These are phyloP conservation scores for Leptomonas seymouri DNA, from an alignment of 208 protist species.

Conservation along the genomic window DNA sequence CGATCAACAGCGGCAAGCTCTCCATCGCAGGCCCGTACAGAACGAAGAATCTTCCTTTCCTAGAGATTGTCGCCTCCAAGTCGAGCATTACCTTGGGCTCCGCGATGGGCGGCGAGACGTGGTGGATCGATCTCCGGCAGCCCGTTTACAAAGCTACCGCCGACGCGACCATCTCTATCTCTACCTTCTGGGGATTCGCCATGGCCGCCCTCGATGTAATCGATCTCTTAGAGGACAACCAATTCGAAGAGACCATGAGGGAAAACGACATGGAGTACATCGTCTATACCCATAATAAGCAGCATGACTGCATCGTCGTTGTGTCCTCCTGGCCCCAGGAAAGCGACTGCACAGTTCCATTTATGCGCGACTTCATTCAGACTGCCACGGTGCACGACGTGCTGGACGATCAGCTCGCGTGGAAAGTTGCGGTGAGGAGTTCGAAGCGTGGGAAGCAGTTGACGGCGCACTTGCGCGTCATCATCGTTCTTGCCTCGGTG, in stretches of 20 bases:
- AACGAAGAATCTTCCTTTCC: constrained; percentile 3
- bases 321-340: constrained; percentile 7
- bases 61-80: background rate
- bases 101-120: background rate
- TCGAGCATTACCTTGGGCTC: background rate
- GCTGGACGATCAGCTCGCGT: constrained; percentile 29
- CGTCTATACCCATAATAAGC: constrained; percentile 13
- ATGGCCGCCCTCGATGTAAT: constrained; percentile 42
- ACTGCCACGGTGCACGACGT: constrained; percentile 30
- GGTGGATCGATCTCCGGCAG: constrained; percentile 50
- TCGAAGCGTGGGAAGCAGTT: constrained; percentile 15
- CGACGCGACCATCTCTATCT: background rate
- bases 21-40: constrained; percentile 40
- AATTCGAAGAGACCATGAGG: constrained; percentile 18
- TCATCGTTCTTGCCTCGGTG: constrained; percentile 41
- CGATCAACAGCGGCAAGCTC: constrained; percentile 28
- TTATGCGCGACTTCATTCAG: constrained; percentile 18
- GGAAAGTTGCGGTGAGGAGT: constrained; percentile 35
- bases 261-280: constrained; percentile 21
- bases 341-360: constrained; percentile 13
- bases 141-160: constrained; percentile 56
- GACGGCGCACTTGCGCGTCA: constrained; percentile 6
- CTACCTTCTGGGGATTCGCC: constrained; percentile 82
- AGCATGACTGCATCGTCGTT: constrained; percentile 14
- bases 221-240: constrained; percentile 26